These are phyloP conservation scores for Platanthera guangdongensis DNA, from an alignment of 106 monocot genomes.

Conservation along the genomic window DNA sequence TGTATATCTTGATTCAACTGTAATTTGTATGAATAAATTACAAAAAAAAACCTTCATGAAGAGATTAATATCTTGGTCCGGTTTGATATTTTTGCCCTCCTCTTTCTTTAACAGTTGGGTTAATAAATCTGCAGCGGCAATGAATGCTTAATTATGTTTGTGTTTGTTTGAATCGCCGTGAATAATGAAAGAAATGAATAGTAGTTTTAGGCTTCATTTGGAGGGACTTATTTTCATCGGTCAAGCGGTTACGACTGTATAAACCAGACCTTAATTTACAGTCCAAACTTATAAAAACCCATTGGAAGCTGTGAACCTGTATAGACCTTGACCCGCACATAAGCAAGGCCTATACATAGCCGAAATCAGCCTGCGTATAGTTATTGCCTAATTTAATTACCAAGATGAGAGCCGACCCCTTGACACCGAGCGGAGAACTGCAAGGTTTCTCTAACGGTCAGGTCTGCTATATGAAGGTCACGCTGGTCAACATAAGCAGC, in stretches of 20 bases:
- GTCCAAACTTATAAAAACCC: too few relatives aligned
- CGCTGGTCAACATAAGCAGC: background rate
- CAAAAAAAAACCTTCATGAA: background rate
- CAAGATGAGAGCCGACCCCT: background rate
- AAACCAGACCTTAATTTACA: too few relatives aligned
- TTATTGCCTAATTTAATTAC: background rate
- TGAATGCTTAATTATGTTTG: background rate
- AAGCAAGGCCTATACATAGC: too few relatives aligned
- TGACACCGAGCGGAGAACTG: background rate
- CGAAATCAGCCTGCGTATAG: too few relatives aligned
- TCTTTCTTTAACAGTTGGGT: background rate
- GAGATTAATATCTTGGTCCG: background rate
- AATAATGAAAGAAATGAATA: background rate
- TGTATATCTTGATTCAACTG: background rate
- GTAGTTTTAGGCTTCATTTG: background rate
- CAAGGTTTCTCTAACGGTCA: background rate
- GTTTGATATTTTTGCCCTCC: background rate
- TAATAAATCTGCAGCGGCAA: background rate
- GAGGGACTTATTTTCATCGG: too few relatives aligned
- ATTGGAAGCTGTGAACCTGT: too few relatives aligned
- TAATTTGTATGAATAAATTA: background rate
- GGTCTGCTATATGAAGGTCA: background rate
- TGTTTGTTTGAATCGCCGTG: background rate
- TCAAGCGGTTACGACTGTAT: too few relatives aligned
- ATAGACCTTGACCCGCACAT: too few relatives aligned